phyloP scores from a whole-genome alignment of 805 yeast genomes.

The Wickerhamomyces bovis region DNA sequence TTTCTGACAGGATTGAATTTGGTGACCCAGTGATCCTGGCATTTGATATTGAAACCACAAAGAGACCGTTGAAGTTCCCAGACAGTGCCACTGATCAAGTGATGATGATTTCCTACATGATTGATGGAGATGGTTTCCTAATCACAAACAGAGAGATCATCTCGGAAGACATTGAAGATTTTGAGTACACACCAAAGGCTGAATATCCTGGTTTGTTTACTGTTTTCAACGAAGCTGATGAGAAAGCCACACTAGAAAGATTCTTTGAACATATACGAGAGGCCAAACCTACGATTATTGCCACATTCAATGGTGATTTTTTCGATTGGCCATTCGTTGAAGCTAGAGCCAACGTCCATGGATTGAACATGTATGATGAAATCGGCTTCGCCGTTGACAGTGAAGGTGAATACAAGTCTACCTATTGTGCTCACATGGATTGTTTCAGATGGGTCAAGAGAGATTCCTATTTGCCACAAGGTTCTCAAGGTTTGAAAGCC shows the following conservation, averaged over 20 bases:
- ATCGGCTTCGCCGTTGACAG: slow-evolving; percentile 88
- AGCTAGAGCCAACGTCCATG: slow-evolving; percentile 77
- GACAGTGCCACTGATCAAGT: slow-evolving; percentile 85
- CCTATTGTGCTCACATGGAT: slow-evolving; percentile 95
- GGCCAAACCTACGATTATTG: slow-evolving; percentile 89
- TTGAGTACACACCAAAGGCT: slow-evolving; percentile 95
- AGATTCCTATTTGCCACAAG: slow-evolving; percentile 96
- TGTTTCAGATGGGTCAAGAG: slow-evolving; percentile 97
- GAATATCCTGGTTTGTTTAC: slow-evolving; percentile 90
- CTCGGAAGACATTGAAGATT: slow-evolving; percentile 91
- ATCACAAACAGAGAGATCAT: slow-evolving; percentile 94
- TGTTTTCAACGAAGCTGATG: slow-evolving; percentile 85
- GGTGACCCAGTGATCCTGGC: slow-evolving; percentile 97
- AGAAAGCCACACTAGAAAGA: slow-evolving; percentile 61
- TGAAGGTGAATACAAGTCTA: slow-evolving; percentile 89
- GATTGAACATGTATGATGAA: slow-evolving; percentile 81
- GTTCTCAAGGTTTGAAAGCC: slow-evolving; percentile 96
- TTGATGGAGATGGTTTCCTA: slow-evolving; percentile 92
- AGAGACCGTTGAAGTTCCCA: slow-evolving; percentile 93
- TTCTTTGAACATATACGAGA: slow-evolving; percentile 92
- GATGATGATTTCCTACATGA: slow-evolving; percentile 99
- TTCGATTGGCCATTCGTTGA: slow-evolving; percentile 99
- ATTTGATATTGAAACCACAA: slow-evolving; percentile 96
- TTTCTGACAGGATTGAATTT: slow-evolving; percentile 76
- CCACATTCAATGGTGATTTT: slow-evolving; percentile 97